Conservation (phyloP, 805 yeast species). For the Yarrowia porcina region DNA sequence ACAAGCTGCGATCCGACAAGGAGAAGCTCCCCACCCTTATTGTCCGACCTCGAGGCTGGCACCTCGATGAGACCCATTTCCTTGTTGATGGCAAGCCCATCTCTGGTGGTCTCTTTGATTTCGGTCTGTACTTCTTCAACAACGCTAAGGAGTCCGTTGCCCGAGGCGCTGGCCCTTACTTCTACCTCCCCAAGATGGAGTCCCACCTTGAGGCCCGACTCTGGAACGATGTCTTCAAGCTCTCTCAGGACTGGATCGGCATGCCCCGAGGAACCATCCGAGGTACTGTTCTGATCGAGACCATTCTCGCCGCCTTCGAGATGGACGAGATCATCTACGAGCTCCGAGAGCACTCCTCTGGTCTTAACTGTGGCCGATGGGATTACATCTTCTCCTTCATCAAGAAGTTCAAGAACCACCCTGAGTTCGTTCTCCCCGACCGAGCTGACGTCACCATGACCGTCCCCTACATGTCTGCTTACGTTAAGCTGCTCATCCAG, state of each 20-base stretch:
- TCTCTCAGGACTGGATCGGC: conserved; percentile 60
- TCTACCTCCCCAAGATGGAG: conserved; percentile 73
- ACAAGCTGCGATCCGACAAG: conserved; percentile 51
- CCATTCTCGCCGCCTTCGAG: conserved; percentile 70
- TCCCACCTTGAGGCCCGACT: conserved; percentile 71
- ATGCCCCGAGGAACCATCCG: conserved; percentile 67
- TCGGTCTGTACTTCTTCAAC: conserved; percentile 67
- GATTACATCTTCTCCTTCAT: conserved; percentile 70
- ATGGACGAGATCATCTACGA: conserved; percentile 77
- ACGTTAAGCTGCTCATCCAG: conserved; percentile 61
- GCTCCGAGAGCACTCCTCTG: conserved; percentile 66
- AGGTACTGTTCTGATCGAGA: conserved; percentile 68
- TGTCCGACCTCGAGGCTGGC: conserved; percentile 69
- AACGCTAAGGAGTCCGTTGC: conserved; percentile 57
- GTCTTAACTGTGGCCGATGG: conserved; percentile 76
- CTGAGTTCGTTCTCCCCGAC: conserved; percentile 63
- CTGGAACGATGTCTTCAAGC: conserved; percentile 70
- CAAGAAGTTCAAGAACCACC: conserved; percentile 61
- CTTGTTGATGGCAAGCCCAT: conserved; percentile 65
- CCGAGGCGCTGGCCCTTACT: conserved; percentile 67
- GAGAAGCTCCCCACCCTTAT: conserved; percentile 51
- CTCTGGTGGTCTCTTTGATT: conserved; percentile 64
- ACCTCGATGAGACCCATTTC: conserved; percentile 63
- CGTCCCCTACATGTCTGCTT: conserved; percentile 66
- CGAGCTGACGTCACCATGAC: conserved; percentile 66